These are phyloP conservation scores for Jackrogersella minutella DNA, from an alignment of 495 filamentous ascomycete genomes.

Conservation along the genomic window DNA sequence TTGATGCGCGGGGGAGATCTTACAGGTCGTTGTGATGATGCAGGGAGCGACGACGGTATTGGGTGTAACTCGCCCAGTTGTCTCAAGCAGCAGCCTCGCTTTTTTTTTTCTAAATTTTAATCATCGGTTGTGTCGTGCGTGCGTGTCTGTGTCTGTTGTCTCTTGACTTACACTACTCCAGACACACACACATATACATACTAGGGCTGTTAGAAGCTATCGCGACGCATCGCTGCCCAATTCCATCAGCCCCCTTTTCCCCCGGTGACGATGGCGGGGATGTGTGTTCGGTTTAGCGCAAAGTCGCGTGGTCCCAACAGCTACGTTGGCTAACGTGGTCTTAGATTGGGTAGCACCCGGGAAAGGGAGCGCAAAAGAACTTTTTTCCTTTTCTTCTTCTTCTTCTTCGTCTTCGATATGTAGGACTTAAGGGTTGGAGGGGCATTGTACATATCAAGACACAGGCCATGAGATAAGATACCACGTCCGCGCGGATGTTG, in stretches of 20 bases:
- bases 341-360: constrained; percentile 39
- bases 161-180: too few species aligned
- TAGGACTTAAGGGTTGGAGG: background rate
- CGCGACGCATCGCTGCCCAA: constrained; percentile 43
- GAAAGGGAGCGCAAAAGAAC: constrained; percentile 7
- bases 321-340: constrained; percentile 23
- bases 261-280: constrained; percentile 26
- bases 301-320: constrained; percentile 40
- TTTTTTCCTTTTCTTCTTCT: background rate
- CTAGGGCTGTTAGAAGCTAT: constrained; percentile 25
- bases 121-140: too few species aligned
- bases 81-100: constrained; percentile 27
- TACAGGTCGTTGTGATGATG: constrained; percentile 19
- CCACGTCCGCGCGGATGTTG: too few species aligned
- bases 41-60: constrained; percentile 19
- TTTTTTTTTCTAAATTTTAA: constrained; percentile 7
- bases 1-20: constrained; percentile 10
- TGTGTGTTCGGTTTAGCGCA: too few species aligned
- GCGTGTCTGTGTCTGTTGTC: too few species aligned
- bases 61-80: constrained; percentile 30
- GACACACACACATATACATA: background rate
- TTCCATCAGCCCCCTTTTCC: constrained; percentile 12
- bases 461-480: too few species aligned
- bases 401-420: background rate
- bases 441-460: constrained; percentile 9